Base-by-base conservation (phyloP, 805 yeast species). In the Yarrowia sp. region DNA sequence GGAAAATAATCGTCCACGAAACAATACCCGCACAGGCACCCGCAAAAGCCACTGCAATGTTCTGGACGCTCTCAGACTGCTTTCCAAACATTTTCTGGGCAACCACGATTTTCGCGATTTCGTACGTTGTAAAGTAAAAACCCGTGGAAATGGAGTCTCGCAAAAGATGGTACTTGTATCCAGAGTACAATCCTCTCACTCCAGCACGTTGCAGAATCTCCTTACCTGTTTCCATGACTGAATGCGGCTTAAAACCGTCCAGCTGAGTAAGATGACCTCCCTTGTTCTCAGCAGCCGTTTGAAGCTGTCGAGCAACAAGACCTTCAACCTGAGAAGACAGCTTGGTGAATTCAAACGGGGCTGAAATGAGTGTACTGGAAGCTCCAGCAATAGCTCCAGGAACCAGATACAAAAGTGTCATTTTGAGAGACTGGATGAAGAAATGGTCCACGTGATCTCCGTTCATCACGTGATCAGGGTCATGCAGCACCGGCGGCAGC, bases 321-420 rank as follows among this genome's bases (percentile, higher is more conserved):
- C 76, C 65, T 69, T 79, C 86, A 42, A 90, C 83, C 74, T 90
- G 96, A 41, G 93, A 88, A 67, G 87, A 89, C 8, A 90, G 80
- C 74, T 90, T 91, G 55, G 93, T 86, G 75, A 89, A 84, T 74
- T 90, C 97, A 73, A 90, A 90, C 1, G 97, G 97, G 69, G 93
- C 88, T 3, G 90, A 81, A 13, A 88, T 85, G 2, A 80, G 75
- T 17, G 77, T 71, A 43, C 73, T 69, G n/a, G 71, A 67, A 7
- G 83, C 83, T 5, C 96, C 96, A 0, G 95, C 84, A 0, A 84
- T 67, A 4, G 82, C 76, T 4, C 96, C 97, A 0, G 92, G 79
- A 57, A 68, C 50, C 43, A 63, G 76, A 73, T 32, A 74, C 69
- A 8, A 69, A 70, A 8, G 70, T 66, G 32, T 60, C 70, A 18